These are phyloP conservation scores for Oryza officinalis DNA, from an alignment of 176 grass and related monocot species.

Conservation along the genomic window DNA sequence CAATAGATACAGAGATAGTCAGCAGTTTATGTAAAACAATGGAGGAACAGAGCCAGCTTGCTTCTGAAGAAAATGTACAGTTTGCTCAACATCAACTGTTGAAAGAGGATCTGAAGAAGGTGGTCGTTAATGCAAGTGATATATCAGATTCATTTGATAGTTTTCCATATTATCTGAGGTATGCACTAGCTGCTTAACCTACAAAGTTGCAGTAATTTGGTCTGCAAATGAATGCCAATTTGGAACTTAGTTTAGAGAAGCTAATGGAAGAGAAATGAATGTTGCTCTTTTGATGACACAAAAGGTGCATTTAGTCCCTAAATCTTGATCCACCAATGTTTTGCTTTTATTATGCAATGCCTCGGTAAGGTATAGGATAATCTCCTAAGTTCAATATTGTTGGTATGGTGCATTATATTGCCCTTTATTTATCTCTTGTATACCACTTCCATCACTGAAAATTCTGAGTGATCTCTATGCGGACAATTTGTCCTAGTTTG, in stretches of 20 bases:
- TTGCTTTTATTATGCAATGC: background rate
- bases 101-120: slow-evolving; percentile 83
- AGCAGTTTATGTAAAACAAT: slow-evolving; percentile 65
- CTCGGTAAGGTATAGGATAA: background rate
- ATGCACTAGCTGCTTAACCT: slow-evolving; percentile 11
- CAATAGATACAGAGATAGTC: slow-evolving; percentile 61
- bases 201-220: background rate
- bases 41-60: slow-evolving; percentile 54
- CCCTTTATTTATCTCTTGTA: background rate
- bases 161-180: slow-evolving; percentile 97
- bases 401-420: background rate
- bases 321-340: background rate
- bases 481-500: background rate
- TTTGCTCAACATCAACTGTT: slow-evolving; percentile 54
- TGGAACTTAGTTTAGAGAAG: background rate
- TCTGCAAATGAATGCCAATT: background rate
- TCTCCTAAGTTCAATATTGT: slow-evolving; percentile 1
- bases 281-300: background rate
- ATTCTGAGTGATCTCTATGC: background rate
- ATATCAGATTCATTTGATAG: slow-evolving; percentile 76
- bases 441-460: slow-evolving; percentile 3
- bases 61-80: slow-evolving; percentile 42
- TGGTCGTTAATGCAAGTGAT: slow-evolving; percentile 61
- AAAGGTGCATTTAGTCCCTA: background rate
- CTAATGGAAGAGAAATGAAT: background rate